Evolutionary conservation across 371 early-diverging fungal species (phyloP).

Genomic region (Mucor racemosus): DNA sequence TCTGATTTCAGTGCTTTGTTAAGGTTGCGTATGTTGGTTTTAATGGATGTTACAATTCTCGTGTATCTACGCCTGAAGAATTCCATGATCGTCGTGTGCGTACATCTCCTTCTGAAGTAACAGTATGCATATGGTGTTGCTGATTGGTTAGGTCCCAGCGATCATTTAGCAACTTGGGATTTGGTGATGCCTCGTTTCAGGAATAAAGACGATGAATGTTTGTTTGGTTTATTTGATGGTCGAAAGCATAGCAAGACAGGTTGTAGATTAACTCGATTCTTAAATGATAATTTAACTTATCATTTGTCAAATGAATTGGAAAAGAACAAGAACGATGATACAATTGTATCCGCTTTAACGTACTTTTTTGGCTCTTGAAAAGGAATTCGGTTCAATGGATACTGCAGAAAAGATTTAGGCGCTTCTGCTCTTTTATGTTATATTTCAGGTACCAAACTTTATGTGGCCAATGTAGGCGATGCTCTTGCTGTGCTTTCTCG

Average conservation of each 20-base stretch:
- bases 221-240: slow-evolving; percentile 91
- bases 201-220: slow-evolving; percentile 80
- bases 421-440: slow-evolving; percentile 82
- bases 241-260: slow-evolving; percentile 63
- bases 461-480: slow-evolving; percentile 93
- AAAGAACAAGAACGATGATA: slow-evolving; percentile 57
- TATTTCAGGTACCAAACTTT: slow-evolving; percentile 78
- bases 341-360: slow-evolving; percentile 68
- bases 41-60: slow-evolving; percentile 89
- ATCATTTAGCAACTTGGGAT: slow-evolving; percentile 78
- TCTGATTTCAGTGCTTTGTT: slow-evolving; percentile 81
- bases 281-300: slow-evolving; percentile 74
- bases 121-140: slow-evolving; percentile 88
- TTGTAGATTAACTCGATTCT: slow-evolving; percentile 66
- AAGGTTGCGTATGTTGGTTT: slow-evolving; percentile 77
- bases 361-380: slow-evolving; percentile 79
- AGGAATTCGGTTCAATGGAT: slow-evolving; percentile 65
- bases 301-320: slow-evolving; percentile 77
- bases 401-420: slow-evolving; percentile 64
- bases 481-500: slow-evolving; percentile 83
- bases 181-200: slow-evolving; percentile 82
- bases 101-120: slow-evolving; percentile 81
- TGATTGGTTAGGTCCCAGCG: slow-evolving; percentile 76
- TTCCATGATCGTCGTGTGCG: slow-evolving; percentile 81
- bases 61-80: slow-evolving; percentile 83